Base-by-base conservation (phyloP, 1,284 basidiomycete genomes). In the Ustilago vetiveriae region DNA sequence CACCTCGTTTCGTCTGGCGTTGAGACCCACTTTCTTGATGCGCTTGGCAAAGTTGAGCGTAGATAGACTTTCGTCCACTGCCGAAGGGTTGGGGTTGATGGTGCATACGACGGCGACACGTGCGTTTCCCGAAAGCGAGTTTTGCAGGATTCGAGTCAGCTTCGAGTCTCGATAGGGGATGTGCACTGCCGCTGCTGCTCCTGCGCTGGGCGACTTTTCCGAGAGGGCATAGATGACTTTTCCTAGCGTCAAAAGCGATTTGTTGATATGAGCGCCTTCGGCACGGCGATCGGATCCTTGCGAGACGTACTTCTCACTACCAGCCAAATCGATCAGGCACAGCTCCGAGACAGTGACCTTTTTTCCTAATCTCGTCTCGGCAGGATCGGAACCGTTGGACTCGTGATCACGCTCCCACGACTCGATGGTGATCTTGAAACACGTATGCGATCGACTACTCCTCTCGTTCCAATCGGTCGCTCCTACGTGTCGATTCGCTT, bases 391-490 rank as follows among this genome's bases (percentile, higher is more conserved):
- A 2, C 21, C 32, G 17, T 17, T 14, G 43, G n/a, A 21, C 10
- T 37, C 37, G 14, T 41, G 47, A 24, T 57, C 57, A 23, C 73
- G 53, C 13, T 66, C 55, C 59, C 75, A 76, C 23, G 63, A 64
- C 52, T 74, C 70, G 55, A 82, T 82, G 19, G 85, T 84, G 46
- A 87, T 84, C 9, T 85, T 84, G 72, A 87, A 86, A 11, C 86
- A 85, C 63, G 91, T 92, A 82, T 98, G 95, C 83, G 90, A 92
- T 21, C 95, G 86, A 74, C 91, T 93, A 83, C 91, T 93, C 38
- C 94, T 84, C 76, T 94, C 92, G 81, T 98, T 98, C 92, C 94
- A 98, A 82, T 98, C 95, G 14, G 95, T 98, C 69, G 89, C 91
- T 0, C 94, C 94, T 4, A 94, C 94, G 69, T 94, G 87, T 36